A percentile compares a stretch with the other conserved stretches of the same genome.
phyloP scores from a whole-genome alignment of 768 basidiomycete species.

The Hygrocybe punicea region DNA sequence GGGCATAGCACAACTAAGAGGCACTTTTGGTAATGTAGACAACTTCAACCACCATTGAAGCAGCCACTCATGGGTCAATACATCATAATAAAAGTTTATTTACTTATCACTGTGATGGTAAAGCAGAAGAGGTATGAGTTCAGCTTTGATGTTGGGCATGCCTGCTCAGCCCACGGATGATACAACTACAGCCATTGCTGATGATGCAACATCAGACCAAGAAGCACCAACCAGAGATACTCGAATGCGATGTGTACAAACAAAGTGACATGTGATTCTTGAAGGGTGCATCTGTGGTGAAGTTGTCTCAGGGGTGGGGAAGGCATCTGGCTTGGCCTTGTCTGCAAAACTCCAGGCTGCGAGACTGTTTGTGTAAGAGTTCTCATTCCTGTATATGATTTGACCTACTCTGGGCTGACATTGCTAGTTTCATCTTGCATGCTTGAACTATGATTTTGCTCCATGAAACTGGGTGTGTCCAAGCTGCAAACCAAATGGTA shows the following conservation, averaged over 20 bases:
- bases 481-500: neutral
- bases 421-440: neutral
- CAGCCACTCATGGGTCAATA: too few species aligned
- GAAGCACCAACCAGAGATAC: neutral
- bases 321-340: neutral
- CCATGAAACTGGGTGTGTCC: neutral
- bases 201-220: neutral
- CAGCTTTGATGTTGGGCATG: too few species aligned
- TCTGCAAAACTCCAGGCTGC: neutral
- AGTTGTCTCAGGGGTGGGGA: neutral
- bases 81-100: too few species aligned
- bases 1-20: too few species aligned
- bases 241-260: neutral
- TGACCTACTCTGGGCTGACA: too few species aligned
- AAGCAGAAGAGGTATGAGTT: too few species aligned
- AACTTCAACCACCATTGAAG: too few species aligned
- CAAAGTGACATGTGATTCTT: neutral
- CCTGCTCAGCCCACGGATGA: neutral
- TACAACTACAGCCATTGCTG: neutral
- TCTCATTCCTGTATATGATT: neutral
- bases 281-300: neutral
- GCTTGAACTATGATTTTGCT: neutral
- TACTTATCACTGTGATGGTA: too few species aligned
- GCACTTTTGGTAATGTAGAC: too few species aligned
- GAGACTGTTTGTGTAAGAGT: neutral